Evolutionary conservation across 805 yeast genomes (phyloP).

Genomic region (Wickerhamiella parazyma): DNA sequence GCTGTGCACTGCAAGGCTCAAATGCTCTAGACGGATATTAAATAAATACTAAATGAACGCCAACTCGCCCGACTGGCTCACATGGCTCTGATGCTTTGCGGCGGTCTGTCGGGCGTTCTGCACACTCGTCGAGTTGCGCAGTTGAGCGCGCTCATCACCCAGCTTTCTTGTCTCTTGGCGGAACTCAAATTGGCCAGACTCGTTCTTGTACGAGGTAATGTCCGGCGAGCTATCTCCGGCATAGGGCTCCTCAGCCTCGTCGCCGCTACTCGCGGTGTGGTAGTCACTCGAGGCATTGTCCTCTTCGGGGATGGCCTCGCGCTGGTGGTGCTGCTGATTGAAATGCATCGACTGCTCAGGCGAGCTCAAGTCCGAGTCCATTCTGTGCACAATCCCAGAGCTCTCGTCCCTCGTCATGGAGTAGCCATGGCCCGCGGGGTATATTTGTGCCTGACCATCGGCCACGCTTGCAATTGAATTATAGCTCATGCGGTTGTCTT

Average conservation of each 20-base stretch:
- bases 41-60: slow-evolving; percentile 21
- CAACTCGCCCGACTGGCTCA: slow-evolving; percentile 22
- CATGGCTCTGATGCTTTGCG: slow-evolving; percentile 19
- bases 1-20: too few species aligned
- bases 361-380: slow-evolving; percentile 25
- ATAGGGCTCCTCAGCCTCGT: slow-evolving; percentile 16
- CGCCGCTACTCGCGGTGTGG: slow-evolving; percentile 25
- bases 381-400: slow-evolving; percentile 22
- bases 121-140: slow-evolving; percentile 18
- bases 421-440: slow-evolving; percentile 1
- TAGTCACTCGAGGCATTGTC: slow-evolving; percentile 16
- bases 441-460: slow-evolving; percentile 48
- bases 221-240: slow-evolving; percentile 17
- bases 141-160: slow-evolving; percentile 7
- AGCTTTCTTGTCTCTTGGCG: slow-evolving; percentile 16
- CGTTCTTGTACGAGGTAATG: slow-evolving; percentile 24
- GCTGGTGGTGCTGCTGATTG: not conserved
- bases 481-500: slow-evolving; percentile 45
- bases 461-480: slow-evolving; percentile 72
- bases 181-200: slow-evolving; percentile 24
- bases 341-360: slow-evolving; percentile 4
- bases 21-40: not conserved
- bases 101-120: slow-evolving; percentile 21
- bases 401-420: slow-evolving; percentile 24
- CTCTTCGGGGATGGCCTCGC: not conserved